phyloP scores from a whole-genome alignment of 257 asterid species.

The Orobanche coerulescens region DNA sequence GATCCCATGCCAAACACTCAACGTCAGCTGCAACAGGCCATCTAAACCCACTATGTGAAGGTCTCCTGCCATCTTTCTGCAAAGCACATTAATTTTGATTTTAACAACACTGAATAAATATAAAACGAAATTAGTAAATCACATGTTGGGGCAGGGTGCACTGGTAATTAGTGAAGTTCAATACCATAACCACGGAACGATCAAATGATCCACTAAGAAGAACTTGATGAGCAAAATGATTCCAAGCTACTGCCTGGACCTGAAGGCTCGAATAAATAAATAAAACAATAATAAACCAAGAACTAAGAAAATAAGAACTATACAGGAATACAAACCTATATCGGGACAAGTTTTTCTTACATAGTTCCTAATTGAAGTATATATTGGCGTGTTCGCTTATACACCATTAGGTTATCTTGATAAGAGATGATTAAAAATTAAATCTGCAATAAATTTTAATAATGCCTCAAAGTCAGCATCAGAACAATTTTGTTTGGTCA shows the following conservation, averaged over 20 bases:
- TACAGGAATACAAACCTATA: background rate
- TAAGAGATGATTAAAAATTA: background rate
- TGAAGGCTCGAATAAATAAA: constrained; percentile 24
- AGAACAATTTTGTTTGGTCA: background rate
- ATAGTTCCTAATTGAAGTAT: background rate
- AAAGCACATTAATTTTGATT: constrained; percentile 14
- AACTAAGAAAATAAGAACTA: background rate
- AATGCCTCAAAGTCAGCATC: background rate
- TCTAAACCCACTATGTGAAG: constrained; percentile 43
- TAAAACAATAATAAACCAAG: no score
- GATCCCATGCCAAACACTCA: constrained; percentile 93
- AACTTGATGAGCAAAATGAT: constrained; percentile 57
- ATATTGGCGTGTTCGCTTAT: background rate
- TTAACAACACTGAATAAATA: background rate
- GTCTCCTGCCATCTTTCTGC: constrained; percentile 62
- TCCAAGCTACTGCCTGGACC: constrained; percentile 98
- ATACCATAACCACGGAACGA: constrained; percentile 64
- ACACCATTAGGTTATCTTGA: background rate
- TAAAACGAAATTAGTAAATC: background rate
- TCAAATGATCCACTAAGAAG: constrained; percentile 95
- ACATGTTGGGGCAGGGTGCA: background rate
- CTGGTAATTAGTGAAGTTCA: background rate
- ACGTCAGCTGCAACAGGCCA: constrained; percentile 71
- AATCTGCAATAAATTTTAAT: no score
- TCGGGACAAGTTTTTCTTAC: background rate